Percentiles rank a stretch among this genome's conserved stretches.
Evolutionary conservation across 495 filamentous ascomycete species (phyloP).

Genomic region (Talaromyces stipitatus): DNA sequence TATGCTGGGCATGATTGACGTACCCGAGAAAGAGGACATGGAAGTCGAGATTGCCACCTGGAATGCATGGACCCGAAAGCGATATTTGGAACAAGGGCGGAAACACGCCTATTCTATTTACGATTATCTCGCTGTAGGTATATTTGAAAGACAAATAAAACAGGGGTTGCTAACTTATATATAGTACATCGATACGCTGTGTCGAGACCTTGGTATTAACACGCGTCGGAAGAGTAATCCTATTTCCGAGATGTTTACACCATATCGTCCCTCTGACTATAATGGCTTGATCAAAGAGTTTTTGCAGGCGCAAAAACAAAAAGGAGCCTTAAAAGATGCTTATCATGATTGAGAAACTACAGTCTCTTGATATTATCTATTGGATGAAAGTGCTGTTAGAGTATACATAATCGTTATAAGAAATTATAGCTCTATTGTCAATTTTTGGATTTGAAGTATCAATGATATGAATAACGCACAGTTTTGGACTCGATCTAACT

Average conservation of each 20-base stretch:
- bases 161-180: too few relatives aligned
- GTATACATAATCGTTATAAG: too few relatives aligned
- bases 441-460: too few relatives aligned
- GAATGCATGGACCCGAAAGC: constrained; percentile 30
- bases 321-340: too few relatives aligned
- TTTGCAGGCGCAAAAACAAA: too few relatives aligned
- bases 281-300: constrained; percentile 16
- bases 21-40: constrained; percentile 21
- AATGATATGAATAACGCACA: too few relatives aligned
- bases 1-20: constrained; percentile 23
- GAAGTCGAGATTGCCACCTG: constrained; percentile 23
- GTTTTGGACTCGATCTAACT: too few relatives aligned
- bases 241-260: constrained; percentile 12
- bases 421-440: too few relatives aligned
- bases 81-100: constrained; percentile 21
- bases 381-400: too few relatives aligned
- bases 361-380: too few relatives aligned
- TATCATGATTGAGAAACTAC: too few relatives aligned
- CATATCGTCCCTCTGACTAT: constrained; percentile 13
- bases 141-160: background rate
- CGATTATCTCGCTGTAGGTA: constrained; percentile 12
- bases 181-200: constrained; percentile 15
- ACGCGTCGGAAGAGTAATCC: constrained; percentile 11
- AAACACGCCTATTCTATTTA: constrained; percentile 20
- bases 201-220: constrained; percentile 13